Conservation (phyloP, 2,329 filamentous ascomycete species). For the Elsinoe perseae region DNA sequence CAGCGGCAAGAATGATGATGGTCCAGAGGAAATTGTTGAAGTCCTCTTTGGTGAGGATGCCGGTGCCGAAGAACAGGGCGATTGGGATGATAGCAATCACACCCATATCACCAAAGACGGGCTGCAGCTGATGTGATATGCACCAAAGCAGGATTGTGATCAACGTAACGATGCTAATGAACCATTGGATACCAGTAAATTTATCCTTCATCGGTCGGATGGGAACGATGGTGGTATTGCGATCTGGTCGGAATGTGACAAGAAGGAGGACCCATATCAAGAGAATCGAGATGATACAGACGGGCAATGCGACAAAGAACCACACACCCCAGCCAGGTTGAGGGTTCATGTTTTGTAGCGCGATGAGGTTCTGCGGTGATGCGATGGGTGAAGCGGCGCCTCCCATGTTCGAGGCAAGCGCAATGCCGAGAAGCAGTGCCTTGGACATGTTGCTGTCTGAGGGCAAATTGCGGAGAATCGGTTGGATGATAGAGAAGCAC, state of each 20-base stretch:
- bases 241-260: conserved; percentile 74
- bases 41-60: conserved; percentile 94
- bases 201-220: conserved; percentile 83
- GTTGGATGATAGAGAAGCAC: conserved; percentile 94
- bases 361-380: conserved; percentile 94
- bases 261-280: conserved; percentile 85
- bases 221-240: conserved; percentile 80
- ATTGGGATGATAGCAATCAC: conserved; percentile 95
- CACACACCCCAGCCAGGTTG: conserved; percentile 87
- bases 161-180: conserved; percentile 77
- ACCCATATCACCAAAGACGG: conserved; percentile 92
- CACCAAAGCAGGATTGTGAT: conserved; percentile 88
- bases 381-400: conserved; percentile 96
- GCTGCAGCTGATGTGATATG: conserved; percentile 77
- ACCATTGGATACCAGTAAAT: conserved; percentile 86
- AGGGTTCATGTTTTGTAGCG: conserved; percentile 89
- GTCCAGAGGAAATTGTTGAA: conserved; percentile 99
- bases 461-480: conserved; percentile 86
- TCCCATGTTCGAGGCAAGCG: conserved; percentile 88
- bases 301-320: conserved; percentile 93
- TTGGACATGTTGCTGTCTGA: conserved; percentile 89
- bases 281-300: conserved; percentile 80
- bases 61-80: conserved; percentile 91
- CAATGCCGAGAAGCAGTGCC: conserved; percentile 89
- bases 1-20: conserved; percentile 95